Evolutionary conservation across 805 yeast species (phyloP).

Genomic region (Metschnikowia reukaufii): DNA sequence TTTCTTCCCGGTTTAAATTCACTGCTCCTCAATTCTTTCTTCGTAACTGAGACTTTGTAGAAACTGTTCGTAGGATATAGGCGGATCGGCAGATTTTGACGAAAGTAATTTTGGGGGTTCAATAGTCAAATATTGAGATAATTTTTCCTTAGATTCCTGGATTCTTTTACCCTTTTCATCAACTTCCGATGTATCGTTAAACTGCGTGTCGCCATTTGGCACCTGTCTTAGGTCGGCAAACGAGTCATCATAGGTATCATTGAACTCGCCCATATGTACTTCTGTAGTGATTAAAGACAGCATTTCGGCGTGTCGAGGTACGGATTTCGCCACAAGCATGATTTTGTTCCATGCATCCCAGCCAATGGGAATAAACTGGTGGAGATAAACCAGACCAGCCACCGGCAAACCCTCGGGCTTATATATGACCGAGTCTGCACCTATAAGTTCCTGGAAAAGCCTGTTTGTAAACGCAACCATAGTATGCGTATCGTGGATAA

Average conservation of each 20-base stretch:
- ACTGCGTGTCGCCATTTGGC: background rate
- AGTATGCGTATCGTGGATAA: constrained; percentile 14
- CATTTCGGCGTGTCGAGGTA: constrained; percentile 15
- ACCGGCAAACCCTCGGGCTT: constrained; percentile 7
- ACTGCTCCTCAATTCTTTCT: background rate
- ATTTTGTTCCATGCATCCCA: constrained; percentile 57
- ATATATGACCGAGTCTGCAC: constrained; percentile 7
- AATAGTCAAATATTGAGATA: background rate
- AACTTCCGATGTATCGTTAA: background rate
- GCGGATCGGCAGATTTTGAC: background rate
- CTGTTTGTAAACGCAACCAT: constrained; percentile 8
- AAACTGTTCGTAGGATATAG: constrained; percentile 1
- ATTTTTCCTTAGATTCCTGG: background rate
- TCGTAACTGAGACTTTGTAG: background rate
- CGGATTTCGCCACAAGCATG: constrained; percentile 29
- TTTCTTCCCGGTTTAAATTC: no score
- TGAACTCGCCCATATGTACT: constrained; percentile 18
- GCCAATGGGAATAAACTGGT: constrained; percentile 45
- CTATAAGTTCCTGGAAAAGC: constrained; percentile 2
- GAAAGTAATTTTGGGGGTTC: background rate
- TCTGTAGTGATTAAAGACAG: constrained; percentile 13
- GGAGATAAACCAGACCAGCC: constrained; percentile 9
- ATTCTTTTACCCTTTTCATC: background rate
- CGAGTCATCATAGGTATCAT: constrained; percentile 18
- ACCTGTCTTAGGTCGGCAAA: background rate